These are phyloP conservation scores for Apostasia ramifera DNA, from an alignment of 106 monocot genomes.

Conservation along the genomic window DNA sequence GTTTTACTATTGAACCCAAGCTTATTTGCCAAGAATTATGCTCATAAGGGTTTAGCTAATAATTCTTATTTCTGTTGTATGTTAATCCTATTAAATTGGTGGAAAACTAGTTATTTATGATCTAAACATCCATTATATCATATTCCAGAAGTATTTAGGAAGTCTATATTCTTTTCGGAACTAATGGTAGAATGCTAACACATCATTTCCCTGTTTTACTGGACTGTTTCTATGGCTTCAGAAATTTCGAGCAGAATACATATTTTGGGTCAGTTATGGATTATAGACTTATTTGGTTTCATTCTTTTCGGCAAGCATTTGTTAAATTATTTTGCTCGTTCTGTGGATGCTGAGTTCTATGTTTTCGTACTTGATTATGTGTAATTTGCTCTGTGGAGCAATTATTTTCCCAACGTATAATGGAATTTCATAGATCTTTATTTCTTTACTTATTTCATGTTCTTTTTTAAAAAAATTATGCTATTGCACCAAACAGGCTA, in stretches of 20 bases:
- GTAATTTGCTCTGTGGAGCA: neutral
- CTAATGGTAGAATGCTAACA: too few relatives aligned
- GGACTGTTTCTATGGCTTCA: too few relatives aligned
- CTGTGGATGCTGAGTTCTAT: neutral
- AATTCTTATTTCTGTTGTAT: neutral
- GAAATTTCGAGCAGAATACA: too few relatives aligned
- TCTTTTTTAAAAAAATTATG: neutral
- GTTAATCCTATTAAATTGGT: too few relatives aligned
- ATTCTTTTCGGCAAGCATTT: too few relatives aligned
- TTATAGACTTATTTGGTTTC: too few relatives aligned
- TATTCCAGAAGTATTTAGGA: too few relatives aligned
- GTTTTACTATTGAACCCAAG: neutral
- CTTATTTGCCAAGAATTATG: neutral
- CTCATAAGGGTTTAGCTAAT: neutral
- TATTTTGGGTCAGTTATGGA: too few relatives aligned
- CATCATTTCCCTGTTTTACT: too few relatives aligned
- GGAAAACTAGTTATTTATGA: too few relatives aligned
- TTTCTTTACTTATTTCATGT: neutral
- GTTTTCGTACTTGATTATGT: neutral
- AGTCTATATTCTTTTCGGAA: too few relatives aligned
- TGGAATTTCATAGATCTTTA: neutral
- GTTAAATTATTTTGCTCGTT: neutral
- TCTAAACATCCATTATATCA: too few relatives aligned
- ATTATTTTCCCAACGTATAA: neutral
- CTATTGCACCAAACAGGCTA: slow-evolving; percentile 44